A percentile compares a stretch with the other conserved stretches of the same genome.
Evolutionary conservation across 1,139 yeast genomes (phyloP).

Genomic region (Dujonia santamariae): DNA sequence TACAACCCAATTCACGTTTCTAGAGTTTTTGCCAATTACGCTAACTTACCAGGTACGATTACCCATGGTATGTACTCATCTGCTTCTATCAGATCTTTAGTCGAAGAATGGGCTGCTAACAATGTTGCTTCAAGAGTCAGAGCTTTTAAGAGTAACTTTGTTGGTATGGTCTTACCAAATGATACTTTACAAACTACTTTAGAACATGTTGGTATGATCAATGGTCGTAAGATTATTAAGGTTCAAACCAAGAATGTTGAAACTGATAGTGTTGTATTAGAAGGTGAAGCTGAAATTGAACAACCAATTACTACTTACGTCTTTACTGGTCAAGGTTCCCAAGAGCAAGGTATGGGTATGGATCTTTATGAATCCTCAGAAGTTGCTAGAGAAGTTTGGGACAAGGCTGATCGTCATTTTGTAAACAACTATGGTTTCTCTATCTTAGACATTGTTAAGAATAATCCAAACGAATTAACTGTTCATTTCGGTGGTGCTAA

Average conservation of each 20-base stretch:
- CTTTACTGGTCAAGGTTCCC: constrained; percentile 99
- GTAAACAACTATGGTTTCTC: constrained; percentile 95
- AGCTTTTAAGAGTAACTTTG: constrained; percentile 87
- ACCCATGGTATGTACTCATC: constrained; percentile 99
- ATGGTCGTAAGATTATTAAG: constrained; percentile 95
- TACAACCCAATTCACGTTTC: constrained; percentile 98
- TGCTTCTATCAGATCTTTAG: constrained; percentile 90
- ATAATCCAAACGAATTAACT: constrained; percentile 93
- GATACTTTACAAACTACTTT: constrained; percentile 83
- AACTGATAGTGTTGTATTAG: constrained; percentile 70
- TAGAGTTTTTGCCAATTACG: constrained; percentile 90
- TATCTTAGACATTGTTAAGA: constrained; percentile 88
- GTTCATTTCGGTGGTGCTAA: constrained; percentile 97
- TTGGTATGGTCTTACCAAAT: constrained; percentile 97
- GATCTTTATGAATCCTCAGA: constrained; percentile 87
- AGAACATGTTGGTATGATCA: constrained; percentile 98
- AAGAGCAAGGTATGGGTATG: constrained; percentile 99
- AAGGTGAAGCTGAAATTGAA: constrained; percentile 97
- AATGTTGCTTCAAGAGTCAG: constrained; percentile 94
- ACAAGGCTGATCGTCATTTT: constrained; percentile 93
- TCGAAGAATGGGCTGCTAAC: constrained; percentile 98
- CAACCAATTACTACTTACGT: constrained; percentile 97
- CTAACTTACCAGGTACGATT: constrained; percentile 92
- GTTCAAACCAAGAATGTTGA: constrained; percentile 85
- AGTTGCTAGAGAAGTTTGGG: constrained; percentile 97